Percentiles rank a stretch among this genome's conserved stretches.
Evolutionary conservation across 305 asterid genomes (phyloP).

Genomic region (Fraxinus sp.): DNA sequence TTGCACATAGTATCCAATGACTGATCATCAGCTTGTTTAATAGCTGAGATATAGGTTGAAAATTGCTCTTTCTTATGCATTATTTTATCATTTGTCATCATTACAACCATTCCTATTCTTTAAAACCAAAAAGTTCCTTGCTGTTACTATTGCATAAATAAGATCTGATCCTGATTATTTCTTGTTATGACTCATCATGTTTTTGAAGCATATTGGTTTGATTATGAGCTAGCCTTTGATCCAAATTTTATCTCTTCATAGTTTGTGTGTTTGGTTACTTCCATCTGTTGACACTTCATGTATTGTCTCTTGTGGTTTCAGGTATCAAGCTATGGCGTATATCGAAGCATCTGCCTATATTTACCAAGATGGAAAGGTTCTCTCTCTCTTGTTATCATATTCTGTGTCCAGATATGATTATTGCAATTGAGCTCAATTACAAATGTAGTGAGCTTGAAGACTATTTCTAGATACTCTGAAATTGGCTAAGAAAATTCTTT

Average conservation of each 20-base stretch:
- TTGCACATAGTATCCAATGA: background rate
- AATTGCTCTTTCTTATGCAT: background rate
- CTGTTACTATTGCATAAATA: background rate
- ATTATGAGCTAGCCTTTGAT: background rate
- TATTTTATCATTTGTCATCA: background rate
- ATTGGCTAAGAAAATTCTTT: background rate
- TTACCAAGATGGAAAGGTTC: conserved; percentile 98
- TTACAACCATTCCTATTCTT: background rate
- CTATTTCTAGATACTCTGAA: background rate
- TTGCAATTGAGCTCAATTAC: conserved; percentile 4
- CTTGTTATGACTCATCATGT: background rate
- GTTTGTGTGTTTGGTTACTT: background rate
- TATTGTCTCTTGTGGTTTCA: conserved; percentile 36
- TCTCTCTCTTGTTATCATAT: conserved; percentile 23
- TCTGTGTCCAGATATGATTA: background rate
- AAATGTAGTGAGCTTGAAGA: background rate
- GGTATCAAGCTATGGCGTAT: conserved; percentile 95
- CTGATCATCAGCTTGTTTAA: background rate
- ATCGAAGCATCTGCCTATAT: conserved; percentile 96
- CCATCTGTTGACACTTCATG: conserved; percentile 21
- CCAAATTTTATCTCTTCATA: background rate
- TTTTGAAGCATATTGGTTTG: background rate
- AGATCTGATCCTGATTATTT: background rate
- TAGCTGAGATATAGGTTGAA: background rate
- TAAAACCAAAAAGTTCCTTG: background rate